Percentiles rank a stretch among this genome's conserved stretches.
These are phyloP conservation scores for Irpex sp. DNA, from an alignment of 1,284 basidiomycete species.

Conservation along the genomic window DNA sequence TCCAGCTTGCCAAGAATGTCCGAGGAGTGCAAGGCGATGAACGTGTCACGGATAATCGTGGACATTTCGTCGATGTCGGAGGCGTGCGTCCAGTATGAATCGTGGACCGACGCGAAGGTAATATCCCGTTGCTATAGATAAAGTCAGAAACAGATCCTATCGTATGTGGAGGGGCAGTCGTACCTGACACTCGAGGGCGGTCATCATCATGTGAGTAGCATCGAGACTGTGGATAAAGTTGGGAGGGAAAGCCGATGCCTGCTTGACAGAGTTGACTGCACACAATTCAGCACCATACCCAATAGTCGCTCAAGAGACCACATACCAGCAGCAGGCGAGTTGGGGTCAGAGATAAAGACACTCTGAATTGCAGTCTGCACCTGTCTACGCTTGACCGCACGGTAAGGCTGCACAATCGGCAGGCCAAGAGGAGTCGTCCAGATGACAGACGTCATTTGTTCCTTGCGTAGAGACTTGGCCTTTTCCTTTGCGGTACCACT, in stretches of 20 bases:
- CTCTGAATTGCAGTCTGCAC: conserved; percentile 85
- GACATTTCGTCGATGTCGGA: conserved; percentile 89
- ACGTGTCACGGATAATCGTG: conserved; percentile 86
- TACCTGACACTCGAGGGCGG: conserved; percentile 87
- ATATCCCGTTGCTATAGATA: conserved; percentile 56
- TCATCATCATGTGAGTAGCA: conserved; percentile 98
- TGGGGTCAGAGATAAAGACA: conserved; percentile 92
- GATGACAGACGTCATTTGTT: conserved; percentile 94
- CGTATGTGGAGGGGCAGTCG: conserved; percentile 23
- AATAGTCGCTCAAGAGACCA: conserved; percentile 1
- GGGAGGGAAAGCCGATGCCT: conserved; percentile 96
- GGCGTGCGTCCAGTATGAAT: conserved; percentile 99
- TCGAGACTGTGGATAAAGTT: conserved; percentile 99
- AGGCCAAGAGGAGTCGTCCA: conserved; percentile 96
- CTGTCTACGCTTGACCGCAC: conserved; percentile 81
- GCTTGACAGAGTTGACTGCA: conserved; percentile 80
- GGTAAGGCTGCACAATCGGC: conserved; percentile 96
- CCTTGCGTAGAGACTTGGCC: conserved; percentile 57
- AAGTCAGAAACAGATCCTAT: conserved; percentile 4
- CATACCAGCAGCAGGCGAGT: conserved; percentile 67
- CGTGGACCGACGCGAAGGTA: conserved; percentile 95
- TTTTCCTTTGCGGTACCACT: conserved; percentile 11
- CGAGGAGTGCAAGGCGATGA: conserved; percentile 88
- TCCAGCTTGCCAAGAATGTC: conserved; percentile 70
- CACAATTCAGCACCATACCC: conserved; percentile 2